Base-by-base conservation (phyloP, 176 grass and related monocot species). In the Rhynchospora breviuscula region DNA sequence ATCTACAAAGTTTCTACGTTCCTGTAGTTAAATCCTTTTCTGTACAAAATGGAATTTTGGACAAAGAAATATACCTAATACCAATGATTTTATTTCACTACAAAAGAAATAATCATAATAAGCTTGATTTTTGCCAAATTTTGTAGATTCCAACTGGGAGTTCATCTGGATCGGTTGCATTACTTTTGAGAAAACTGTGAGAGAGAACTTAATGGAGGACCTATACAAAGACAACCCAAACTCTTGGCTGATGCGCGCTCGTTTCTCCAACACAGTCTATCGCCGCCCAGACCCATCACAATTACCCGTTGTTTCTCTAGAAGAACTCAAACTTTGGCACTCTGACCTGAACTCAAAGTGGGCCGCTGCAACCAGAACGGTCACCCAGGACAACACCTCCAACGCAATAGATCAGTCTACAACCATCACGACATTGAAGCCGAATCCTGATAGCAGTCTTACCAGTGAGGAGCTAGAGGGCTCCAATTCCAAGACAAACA, bases 191-290 rank as follows among this genome's bases (percentile, higher is more conserved):
- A 46, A 67, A 67, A 9, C 4, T 40, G 35, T 25, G 29, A 26
- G 63, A 23, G 6, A 17, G 19, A 63, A 14, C 21, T 31, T 6
- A 80, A 58, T 62, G 56, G 76, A 44, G 60, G 45, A 78, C 63
- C 90, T 92, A 92, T 90, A 94, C 54, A 90, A 92, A 49, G 87
- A 94, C 19, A 78, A 85, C 23, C 6, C 26, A 8, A 88, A 64
- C 81, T 94, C 95, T 61, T 98, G 95, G 92, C 77, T 98, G 54
- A 88, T 78, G 76, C 90, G 92, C 18, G 77, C 95, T 17, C 81
- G 83, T 46, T 98, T 93, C 84, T 91, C 95, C 7, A 89, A 91
- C 75, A 90, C 95, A 8, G 87, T 93, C 75, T 91, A 91, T 33
- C 78, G 85, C 90, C 49, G 63, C 84, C 53, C 73, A 53, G 12